phyloP scores from a whole-genome alignment of 2,329 filamentous ascomycete species.

The Sclerotinia spermophila region DNA sequence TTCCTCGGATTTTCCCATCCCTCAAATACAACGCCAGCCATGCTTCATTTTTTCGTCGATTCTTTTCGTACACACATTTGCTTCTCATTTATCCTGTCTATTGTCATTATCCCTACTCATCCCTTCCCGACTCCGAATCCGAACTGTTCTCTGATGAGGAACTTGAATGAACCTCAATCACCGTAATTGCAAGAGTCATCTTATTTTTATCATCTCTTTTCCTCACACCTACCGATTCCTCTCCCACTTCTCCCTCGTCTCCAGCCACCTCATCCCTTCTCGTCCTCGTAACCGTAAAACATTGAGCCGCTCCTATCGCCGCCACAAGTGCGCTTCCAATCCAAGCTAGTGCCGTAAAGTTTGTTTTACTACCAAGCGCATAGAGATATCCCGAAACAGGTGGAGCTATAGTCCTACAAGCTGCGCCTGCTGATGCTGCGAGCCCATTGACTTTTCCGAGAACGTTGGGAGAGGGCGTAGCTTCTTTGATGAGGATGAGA shows the following conservation, averaged over 20 bases:
- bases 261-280: constrained; percentile 21
- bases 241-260: background rate
- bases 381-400: constrained; percentile 63
- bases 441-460: constrained; percentile 64
- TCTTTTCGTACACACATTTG: background rate
- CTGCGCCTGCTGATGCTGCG: constrained; percentile 62
- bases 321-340: constrained; percentile 58
- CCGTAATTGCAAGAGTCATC: background rate
- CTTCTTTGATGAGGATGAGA: constrained; percentile 65
- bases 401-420: constrained; percentile 64
- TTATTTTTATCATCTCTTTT: background rate
- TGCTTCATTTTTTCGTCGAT: background rate
- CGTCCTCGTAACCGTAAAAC: constrained; percentile 43
- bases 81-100: background rate
- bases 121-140: background rate
- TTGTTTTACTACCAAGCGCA: constrained; percentile 53
- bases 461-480: constrained; percentile 53
- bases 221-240: background rate
- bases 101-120: background rate
- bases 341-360: constrained; percentile 61
- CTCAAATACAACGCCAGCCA: background rate
- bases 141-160: background rate
- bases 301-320: constrained; percentile 55
- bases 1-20: background rate
- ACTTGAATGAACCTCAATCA: constrained; percentile 5